Conservation (phyloP, 495 filamentous ascomycete species). For the Usnea hakonensis region DNA sequence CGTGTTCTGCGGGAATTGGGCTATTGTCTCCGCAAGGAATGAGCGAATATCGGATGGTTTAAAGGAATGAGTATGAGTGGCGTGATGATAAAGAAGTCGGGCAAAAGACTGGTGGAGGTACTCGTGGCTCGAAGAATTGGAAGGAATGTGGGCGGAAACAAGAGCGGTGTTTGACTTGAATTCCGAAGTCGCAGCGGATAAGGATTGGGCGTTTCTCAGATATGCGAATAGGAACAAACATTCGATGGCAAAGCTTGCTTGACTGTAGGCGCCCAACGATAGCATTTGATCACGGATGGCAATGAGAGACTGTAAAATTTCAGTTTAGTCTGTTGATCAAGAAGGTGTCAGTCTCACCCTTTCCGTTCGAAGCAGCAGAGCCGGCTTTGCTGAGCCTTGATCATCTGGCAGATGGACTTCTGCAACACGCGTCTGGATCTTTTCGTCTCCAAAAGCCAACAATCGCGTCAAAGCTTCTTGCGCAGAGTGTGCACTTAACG, state of each 20-base stretch:
- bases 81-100: conserved; percentile 61
- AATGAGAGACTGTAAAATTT: conserved; percentile 42
- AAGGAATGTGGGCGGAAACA: conserved; percentile 27
- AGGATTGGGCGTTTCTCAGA: conserved; percentile 35
- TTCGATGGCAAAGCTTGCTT: conserved; percentile 50
- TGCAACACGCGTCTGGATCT: conserved; percentile 26
- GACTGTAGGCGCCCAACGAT: conserved; percentile 35
- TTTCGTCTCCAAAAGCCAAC: conserved; percentile 34
- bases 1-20: conserved; percentile 65
- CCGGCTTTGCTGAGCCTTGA: conserved; percentile 19
- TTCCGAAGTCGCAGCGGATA: conserved; percentile 38
- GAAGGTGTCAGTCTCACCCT: conserved; percentile 32
- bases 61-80: conserved; percentile 47
- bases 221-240: conserved; percentile 58
- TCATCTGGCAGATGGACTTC: conserved; percentile 20
- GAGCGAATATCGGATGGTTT: conserved; percentile 55
- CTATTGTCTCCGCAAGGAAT: conserved; percentile 50
- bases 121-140: conserved; percentile 35
- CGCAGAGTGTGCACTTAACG: conserved; percentile 43
- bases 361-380: conserved; percentile 44
- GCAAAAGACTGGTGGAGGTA: conserved; percentile 58
- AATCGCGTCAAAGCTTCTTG: conserved; percentile 42
- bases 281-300: conserved; percentile 50
- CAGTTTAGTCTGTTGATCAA: background rate
- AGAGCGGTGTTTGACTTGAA: conserved; percentile 42